Percentiles rank a stretch among this genome's conserved stretches.
Evolutionary conservation across 2,329 filamentous ascomycete species (phyloP).

Genomic region (Botrytis galanthina): DNA sequence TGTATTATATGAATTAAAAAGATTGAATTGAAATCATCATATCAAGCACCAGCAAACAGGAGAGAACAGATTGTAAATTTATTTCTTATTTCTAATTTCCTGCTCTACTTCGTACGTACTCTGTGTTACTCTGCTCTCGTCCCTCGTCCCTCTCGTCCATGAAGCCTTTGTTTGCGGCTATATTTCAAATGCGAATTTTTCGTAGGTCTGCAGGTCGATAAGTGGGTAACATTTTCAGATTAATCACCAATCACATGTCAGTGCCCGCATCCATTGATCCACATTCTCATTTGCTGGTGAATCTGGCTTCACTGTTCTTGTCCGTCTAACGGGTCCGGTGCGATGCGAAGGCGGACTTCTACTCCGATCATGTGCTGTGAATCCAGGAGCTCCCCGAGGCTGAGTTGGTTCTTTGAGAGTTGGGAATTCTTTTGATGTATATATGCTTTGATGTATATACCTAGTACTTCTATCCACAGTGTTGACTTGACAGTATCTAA

Average conservation of each 20-base stretch:
- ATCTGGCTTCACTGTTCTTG: not conserved
- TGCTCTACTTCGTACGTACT: not conserved
- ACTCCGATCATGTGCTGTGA: not conserved
- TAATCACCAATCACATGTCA: not conserved
- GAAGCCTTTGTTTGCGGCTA: constrained; percentile 1
- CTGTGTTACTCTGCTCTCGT: not conserved
- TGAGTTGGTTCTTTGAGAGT: not conserved
- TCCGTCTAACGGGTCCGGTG: constrained; percentile 4
- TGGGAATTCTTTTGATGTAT: not conserved
- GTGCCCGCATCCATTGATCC: not conserved
- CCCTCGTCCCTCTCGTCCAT: no score
- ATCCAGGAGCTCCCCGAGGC: not conserved
- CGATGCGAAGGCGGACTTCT: not conserved
- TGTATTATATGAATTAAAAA: not conserved
- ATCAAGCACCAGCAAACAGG: not conserved
- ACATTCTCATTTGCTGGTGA: not conserved
- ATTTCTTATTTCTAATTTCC: not conserved
- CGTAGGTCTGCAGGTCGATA: constrained; percentile 13
- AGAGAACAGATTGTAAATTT: not conserved
- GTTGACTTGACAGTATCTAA: not conserved
- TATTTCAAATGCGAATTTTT: constrained; percentile 18
- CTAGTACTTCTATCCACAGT: not conserved
- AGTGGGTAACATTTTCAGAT: not conserved
- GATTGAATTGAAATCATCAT: not conserved
- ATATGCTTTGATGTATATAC: no score